Evolutionary conservation across 1,284 basidiomycete species (phyloP), one percentile per base, ranked within the genome.

Genomic region (Ustilago vetiveriae): DNA sequence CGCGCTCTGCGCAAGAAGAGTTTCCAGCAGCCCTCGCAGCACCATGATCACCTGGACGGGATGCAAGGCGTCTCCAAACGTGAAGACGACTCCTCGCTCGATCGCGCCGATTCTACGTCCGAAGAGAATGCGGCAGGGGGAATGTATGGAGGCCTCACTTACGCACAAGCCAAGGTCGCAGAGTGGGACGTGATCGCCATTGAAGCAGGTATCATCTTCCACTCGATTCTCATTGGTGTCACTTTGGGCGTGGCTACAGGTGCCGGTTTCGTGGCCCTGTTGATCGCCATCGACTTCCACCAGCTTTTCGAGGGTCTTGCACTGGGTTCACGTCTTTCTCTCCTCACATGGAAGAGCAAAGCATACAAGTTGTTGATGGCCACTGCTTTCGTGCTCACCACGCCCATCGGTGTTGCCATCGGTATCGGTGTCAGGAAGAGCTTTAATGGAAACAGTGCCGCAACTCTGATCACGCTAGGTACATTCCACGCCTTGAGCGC

Each of bases 401-500:
- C 96, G 68, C 92, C 92, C 1, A 23, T 78, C 30, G 75, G 76
- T 16, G 63, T 81, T 9, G 74, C 74, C 2, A 87, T 85, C 39
- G 94, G 94, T 4, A 87, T 97, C 41, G 93, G 92, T 10, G 85
- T 92, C n/a, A 86, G 91, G 53, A 83, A 85, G 52, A 86, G 88
- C 9, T 96, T 94, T 84, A 92, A 94, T 82, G 91, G 92, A 1
- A 87, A 85, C 51, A 88, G 88, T 55, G 83, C 88, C 0, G 89
- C 86, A 0, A 90, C 91, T 4, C 88, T 86, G 46, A 90, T 94
- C 65, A 89, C 92, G 63, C 88, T 88, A 54, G 94, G 94, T 21
- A 84, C 91, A 1, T 85, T 97, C 74, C 93, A 97, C 79, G 87
- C 92, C 10, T 83, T 92, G 40, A 93, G 91, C 54, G 87, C 92